phyloP scores from a whole-genome alignment of 306 rosid species.

The Cyclanthera cordifolia region DNA sequence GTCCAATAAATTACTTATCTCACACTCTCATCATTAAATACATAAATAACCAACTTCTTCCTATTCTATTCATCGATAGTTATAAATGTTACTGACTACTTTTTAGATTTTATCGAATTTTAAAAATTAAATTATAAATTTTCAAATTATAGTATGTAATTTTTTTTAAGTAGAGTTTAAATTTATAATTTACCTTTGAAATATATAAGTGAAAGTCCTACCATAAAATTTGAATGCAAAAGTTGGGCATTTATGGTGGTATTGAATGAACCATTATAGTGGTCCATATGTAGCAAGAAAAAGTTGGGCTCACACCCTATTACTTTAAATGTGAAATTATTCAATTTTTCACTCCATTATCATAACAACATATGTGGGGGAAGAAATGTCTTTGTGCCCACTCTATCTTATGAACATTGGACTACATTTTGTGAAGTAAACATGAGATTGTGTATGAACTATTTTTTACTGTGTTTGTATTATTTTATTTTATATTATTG shows the following conservation, averaged over 20 bases:
- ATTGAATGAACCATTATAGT: not conserved
- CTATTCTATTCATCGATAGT: too few species aligned
- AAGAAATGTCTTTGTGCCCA: not conserved
- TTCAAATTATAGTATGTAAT: too few species aligned
- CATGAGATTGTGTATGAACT: not conserved
- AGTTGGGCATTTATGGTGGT: not conserved
- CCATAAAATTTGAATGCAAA: not conserved
- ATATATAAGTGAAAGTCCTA: not conserved
- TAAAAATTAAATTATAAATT: too few species aligned
- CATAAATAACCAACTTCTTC: too few species aligned
- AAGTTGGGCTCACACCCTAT: too few species aligned
- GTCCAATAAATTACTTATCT: too few species aligned
- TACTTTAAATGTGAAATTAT: not conserved
- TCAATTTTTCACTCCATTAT: slow-evolving; percentile 1
- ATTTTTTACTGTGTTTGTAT: not conserved
- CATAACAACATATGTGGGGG: not conserved
- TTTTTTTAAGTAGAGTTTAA: too few species aligned
- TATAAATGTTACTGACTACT: too few species aligned
- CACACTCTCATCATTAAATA: too few species aligned
- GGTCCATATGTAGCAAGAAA: not conserved
- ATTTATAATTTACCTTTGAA: too few species aligned
- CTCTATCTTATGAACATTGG: not conserved
- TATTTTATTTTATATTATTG: too few species aligned
- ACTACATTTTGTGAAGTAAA: not conserved
- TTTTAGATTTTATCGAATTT: too few species aligned